Evolutionary conservation across 768 basidiomycete genomes (phyloP).

Genomic region (Symmetrospora coprosmae): DNA sequence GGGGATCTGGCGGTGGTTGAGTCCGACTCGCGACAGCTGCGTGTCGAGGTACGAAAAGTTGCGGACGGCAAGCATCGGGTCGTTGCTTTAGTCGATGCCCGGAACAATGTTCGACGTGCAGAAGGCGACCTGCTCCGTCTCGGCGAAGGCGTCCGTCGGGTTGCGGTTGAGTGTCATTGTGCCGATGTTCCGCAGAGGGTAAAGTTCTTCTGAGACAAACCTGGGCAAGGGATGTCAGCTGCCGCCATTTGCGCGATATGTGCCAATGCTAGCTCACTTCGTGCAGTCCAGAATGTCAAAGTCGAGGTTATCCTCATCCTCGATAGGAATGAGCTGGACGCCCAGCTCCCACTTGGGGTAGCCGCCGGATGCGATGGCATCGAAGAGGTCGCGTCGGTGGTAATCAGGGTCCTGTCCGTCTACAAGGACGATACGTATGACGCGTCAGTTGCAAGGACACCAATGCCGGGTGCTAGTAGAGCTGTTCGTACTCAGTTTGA

Average conservation of each 20-base stretch:
- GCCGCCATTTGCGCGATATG: no score
- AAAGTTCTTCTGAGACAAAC: slow-evolving; percentile 55
- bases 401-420: slow-evolving; percentile 79
- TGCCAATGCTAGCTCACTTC: no score
- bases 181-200: slow-evolving; percentile 64
- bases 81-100: slow-evolving; percentile 49
- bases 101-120: slow-evolving; percentile 50
- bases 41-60: slow-evolving; percentile 83
- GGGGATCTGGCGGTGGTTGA: slow-evolving; percentile 56
- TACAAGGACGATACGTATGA: no score
- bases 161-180: slow-evolving; percentile 47
- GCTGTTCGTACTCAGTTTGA: slow-evolving; percentile 60
- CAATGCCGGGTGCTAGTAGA: no score
- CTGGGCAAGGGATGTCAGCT: no score
- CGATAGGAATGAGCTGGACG: slow-evolving; percentile 57
- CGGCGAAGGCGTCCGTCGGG: slow-evolving; percentile 55
- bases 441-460: background rate
- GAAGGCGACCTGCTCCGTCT: slow-evolving; percentile 79
- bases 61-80: slow-evolving; percentile 66
- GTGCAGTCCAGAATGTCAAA: slow-evolving; percentile 79
- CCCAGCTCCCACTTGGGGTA: slow-evolving; percentile 67
- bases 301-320: slow-evolving; percentile 63
- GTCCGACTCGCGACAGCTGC: slow-evolving; percentile 53
- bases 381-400: slow-evolving; percentile 70
- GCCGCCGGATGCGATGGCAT: slow-evolving; percentile 61